Conservation (phyloP, 129 eudicot genomes). For the Tagetes erecta region DNA sequence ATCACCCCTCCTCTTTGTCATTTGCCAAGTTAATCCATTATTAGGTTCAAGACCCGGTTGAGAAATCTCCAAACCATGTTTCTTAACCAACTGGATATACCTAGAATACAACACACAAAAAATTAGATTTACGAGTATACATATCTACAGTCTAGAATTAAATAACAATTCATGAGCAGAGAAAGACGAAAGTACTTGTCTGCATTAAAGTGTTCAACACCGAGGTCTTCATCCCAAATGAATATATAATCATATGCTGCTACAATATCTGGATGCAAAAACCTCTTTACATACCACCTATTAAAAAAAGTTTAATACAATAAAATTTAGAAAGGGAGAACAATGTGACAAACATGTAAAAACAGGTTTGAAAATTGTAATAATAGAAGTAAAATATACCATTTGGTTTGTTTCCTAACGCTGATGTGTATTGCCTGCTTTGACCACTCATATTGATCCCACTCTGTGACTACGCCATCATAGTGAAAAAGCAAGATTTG, state of each 20-base stretch:
- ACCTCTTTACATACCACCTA: constrained; percentile 98
- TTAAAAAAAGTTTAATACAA: background rate
- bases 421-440: constrained; percentile 72
- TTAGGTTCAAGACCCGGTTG: constrained; percentile 98
- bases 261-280: constrained; percentile 87
- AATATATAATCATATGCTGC: constrained; percentile 94
- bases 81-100: constrained; percentile 69
- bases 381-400: constrained; percentile 39
- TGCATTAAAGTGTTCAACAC: constrained; percentile 85
- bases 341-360: constrained; percentile 1
- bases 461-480: constrained; percentile 70
- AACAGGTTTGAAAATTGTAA: background rate
- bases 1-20: constrained; percentile 97
- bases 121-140: background rate
- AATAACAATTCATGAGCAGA: constrained; percentile 1
- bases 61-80: constrained; percentile 91
- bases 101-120: constrained; percentile 30
- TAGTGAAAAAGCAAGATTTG: constrained; percentile 80
- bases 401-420: constrained; percentile 69
- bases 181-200: constrained; percentile 48
- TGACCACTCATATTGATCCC: constrained; percentile 93
- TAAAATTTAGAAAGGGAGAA: background rate
- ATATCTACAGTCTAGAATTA: background rate
- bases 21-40: constrained; percentile 94
- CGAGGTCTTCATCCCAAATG: constrained; percentile 98